Evolutionary conservation across 2,329 filamentous ascomycete species (phyloP).

Genomic region (Pyrenochaeta sp.): DNA sequence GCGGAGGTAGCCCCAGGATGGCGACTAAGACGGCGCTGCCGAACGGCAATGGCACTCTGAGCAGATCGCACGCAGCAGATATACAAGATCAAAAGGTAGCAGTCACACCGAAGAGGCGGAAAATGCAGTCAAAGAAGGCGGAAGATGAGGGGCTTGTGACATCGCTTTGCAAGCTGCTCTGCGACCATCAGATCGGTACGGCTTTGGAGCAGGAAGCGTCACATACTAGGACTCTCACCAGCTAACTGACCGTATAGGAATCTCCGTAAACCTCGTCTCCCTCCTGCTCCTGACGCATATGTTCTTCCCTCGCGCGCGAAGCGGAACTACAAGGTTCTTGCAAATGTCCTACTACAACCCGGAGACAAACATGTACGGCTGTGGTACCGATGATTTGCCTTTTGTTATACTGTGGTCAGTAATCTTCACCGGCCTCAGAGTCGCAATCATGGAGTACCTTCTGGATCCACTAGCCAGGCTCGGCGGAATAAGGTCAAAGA

Average conservation of each 20-base stretch:
- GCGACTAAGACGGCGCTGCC: constrained; percentile 24
- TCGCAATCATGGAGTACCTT: constrained; percentile 85
- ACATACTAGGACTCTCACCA: neutral
- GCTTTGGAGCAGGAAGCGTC: constrained; percentile 12
- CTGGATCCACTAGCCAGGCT: constrained; percentile 78
- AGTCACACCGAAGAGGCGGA: constrained; percentile 27
- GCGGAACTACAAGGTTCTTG: constrained; percentile 87
- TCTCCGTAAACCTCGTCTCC: constrained; percentile 85
- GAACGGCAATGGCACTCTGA: constrained; percentile 16
- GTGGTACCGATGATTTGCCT: constrained; percentile 81
- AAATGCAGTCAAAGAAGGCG: constrained; percentile 56
- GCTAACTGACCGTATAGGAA: constrained; percentile 61
- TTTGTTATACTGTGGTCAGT: constrained; percentile 81
- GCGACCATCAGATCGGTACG: constrained; percentile 83
- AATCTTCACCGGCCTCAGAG: constrained; percentile 86
- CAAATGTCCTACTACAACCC: constrained; percentile 83
- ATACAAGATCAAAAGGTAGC: constrained; percentile 19
- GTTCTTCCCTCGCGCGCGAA: constrained; percentile 80
- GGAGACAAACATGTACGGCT: constrained; percentile 72
- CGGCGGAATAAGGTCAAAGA: constrained; percentile 77
- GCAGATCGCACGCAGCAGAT: constrained; percentile 15
- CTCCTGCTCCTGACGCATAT: constrained; percentile 83
- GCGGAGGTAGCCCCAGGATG: constrained; percentile 17
- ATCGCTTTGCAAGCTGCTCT: constrained; percentile 72
- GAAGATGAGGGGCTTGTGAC: constrained; percentile 70